Evolutionary conservation across 257 asterid species (phyloP).

Genomic region (Orobanche coerulescens): DNA sequence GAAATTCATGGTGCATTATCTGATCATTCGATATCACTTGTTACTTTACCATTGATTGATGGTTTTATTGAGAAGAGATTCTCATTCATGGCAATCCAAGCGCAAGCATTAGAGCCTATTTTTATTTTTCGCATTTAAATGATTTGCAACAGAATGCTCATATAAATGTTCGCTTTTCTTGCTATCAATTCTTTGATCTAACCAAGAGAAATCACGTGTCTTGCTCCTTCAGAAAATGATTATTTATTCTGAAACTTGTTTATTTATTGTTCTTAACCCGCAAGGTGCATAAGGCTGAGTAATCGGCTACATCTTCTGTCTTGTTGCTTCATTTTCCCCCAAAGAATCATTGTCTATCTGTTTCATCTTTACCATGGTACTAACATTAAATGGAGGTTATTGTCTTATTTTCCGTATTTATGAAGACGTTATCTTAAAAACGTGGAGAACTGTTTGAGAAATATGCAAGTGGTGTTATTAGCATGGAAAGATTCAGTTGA

Average conservation of each 20-base stretch:
- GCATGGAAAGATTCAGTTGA: slow-evolving; percentile 9
- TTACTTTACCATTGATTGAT: slow-evolving; percentile 5
- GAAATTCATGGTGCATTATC: slow-evolving; percentile 24
- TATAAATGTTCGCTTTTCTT: too few relatives aligned
- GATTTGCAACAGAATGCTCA: neutral
- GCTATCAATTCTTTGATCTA: slow-evolving; percentile 3
- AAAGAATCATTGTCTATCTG: neutral
- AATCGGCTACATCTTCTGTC: slow-evolving; percentile 6
- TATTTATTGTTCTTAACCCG: neutral
- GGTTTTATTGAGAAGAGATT: slow-evolving; percentile 12
- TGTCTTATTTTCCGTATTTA: neutral
- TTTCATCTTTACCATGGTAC: neutral
- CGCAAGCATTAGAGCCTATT: slow-evolving; percentile 3
- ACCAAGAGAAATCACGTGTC: neutral
- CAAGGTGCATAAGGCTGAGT: neutral
- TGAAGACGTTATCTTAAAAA: neutral
- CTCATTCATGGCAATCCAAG: neutral
- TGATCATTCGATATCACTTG: slow-evolving; percentile 9
- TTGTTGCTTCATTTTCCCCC: slow-evolving; percentile 1
- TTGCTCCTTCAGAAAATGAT: neutral
- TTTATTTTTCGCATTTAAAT: neutral
- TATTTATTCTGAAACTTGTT: neutral
- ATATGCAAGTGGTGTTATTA: neutral
- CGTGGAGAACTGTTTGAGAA: neutral
- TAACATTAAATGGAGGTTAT: neutral